Evolutionary conservation across 2,329 filamentous ascomycete genomes (phyloP).

Genomic region (Zymoseptoria tritici): DNA sequence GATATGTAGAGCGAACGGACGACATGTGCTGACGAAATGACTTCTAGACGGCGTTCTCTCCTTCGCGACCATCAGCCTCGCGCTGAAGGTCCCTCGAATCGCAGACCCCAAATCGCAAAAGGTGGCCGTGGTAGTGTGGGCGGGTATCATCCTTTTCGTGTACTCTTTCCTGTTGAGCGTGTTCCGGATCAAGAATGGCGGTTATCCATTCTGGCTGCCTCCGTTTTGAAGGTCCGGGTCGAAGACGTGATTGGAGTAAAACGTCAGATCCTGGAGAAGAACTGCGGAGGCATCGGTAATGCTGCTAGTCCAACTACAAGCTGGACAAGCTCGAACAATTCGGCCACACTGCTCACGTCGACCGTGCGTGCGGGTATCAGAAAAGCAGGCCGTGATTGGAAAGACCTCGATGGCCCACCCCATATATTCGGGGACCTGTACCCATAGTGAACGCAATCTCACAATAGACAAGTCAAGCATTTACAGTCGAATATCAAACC

Average conservation of each 20-base stretch:
- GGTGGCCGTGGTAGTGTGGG: constrained; percentile 73
- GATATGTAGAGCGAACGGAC: no score
- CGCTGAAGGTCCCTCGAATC: constrained; percentile 87
- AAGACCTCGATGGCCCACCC: no score
- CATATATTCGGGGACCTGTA: no score
- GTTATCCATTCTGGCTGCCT: constrained; percentile 89
- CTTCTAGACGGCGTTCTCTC: constrained; percentile 65
- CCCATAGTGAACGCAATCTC: no score
- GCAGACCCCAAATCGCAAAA: constrained; percentile 69
- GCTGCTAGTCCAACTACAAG: neutral
- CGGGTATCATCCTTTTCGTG: constrained; percentile 65
- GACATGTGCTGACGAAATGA: constrained; percentile 10
- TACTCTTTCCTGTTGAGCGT: constrained; percentile 93
- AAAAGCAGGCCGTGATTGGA: no score
- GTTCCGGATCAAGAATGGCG: constrained; percentile 89
- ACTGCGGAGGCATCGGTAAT: neutral
- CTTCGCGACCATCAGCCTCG: constrained; percentile 85
- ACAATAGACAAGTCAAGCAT: no score
- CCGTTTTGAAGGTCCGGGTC: constrained; percentile 55
- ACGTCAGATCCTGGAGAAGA: neutral
- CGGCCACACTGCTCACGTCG: no score
- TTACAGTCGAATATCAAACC: no score
- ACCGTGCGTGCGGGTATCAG: no score
- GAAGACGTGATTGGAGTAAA: neutral
- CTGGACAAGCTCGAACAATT: neutral